Evolutionary conservation across 495 filamentous ascomycete genomes (phyloP).

Genomic region (Podospora fimiseda): DNA sequence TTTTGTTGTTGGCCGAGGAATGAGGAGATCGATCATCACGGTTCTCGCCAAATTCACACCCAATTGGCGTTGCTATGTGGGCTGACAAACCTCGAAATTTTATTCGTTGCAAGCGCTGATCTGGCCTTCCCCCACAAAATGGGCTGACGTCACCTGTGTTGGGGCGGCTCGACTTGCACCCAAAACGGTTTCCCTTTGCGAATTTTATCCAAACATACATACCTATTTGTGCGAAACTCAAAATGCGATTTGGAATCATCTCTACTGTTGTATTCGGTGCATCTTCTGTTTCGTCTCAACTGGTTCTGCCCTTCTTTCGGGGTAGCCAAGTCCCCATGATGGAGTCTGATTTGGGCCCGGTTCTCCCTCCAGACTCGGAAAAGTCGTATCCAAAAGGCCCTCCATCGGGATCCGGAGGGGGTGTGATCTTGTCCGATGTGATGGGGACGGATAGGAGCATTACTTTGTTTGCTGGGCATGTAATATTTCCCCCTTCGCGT

Average conservation of each 20-base stretch:
- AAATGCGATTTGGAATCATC: slow-evolving; percentile 16
- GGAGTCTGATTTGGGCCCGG: slow-evolving; percentile 32
- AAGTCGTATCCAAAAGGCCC: slow-evolving; percentile 31
- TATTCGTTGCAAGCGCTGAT: not conserved
- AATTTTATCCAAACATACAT: no score
- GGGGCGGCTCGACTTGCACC: no score
- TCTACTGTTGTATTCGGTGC: slow-evolving; percentile 16
- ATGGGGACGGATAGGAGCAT: slow-evolving; percentile 75
- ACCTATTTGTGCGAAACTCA: no score
- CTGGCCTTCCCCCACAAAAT: not conserved
- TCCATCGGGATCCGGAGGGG: slow-evolving; percentile 32
- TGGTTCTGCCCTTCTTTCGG: slow-evolving; percentile 21
- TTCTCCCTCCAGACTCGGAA: slow-evolving; percentile 25
- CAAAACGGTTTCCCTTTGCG: no score
- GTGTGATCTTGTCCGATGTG: slow-evolving; percentile 71
- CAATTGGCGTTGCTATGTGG: not conserved
- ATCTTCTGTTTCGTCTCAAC: slow-evolving; percentile 19
- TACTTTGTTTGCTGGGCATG: slow-evolving; percentile 71
- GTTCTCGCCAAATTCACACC: no score
- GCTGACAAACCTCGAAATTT: not conserved
- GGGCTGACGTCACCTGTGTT: not conserved
- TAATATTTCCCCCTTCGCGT: not conserved
- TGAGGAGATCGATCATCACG: no score
- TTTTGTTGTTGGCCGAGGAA: not conserved
- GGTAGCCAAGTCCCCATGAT: slow-evolving; percentile 19